phyloP scores from a whole-genome alignment of 352 stramenopile species.

The Saprolegnia parasitica region DNA sequence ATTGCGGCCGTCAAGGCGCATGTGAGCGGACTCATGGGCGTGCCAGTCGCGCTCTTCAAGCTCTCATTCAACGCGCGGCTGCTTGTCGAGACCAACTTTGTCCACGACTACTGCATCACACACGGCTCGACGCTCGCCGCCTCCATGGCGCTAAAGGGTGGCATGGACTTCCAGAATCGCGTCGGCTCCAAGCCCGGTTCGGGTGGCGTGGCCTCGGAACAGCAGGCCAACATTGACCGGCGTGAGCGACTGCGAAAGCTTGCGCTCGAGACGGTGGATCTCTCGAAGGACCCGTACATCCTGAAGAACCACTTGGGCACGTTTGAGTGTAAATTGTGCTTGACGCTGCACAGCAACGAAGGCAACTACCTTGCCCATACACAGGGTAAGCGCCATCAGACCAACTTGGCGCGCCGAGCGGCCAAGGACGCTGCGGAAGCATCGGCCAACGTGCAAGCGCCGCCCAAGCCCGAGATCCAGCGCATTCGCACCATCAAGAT shows the following conservation, averaged over 20 bases:
- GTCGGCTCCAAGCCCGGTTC: slow-evolving; percentile 75
- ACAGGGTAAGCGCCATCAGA: slow-evolving; percentile 98
- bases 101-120: slow-evolving; percentile 18
- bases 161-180: slow-evolving; percentile 85
- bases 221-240: slow-evolving; percentile 87
- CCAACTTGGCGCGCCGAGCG: slow-evolving; percentile 90
- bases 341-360: slow-evolving; percentile 99
- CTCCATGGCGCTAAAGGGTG: slow-evolving; percentile 23
- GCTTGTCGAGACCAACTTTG: slow-evolving; percentile 5
- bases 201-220: slow-evolving; percentile 69
- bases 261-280: slow-evolving; percentile 97
- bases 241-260: slow-evolving; percentile 96
- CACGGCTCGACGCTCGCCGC: slow-evolving; percentile 1
- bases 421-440: slow-evolving; percentile 66
- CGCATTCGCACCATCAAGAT: slow-evolving; percentile 89
- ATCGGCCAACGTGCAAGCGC: slow-evolving; percentile 28
- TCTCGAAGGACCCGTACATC: slow-evolving; percentile 99
- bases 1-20: slow-evolving; percentile 4
- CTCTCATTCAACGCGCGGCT: slow-evolving; percentile 8
- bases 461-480: slow-evolving; percentile 31
- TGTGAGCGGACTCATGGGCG: not conserved
- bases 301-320: slow-evolving; percentile 99
- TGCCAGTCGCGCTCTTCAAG: not conserved
- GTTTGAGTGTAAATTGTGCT: slow-evolving; percentile 99
- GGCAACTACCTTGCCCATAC: slow-evolving; percentile 99